Conservation (phyloP, 257 asterid genomes). For the Solanum bukasovii region DNA sequence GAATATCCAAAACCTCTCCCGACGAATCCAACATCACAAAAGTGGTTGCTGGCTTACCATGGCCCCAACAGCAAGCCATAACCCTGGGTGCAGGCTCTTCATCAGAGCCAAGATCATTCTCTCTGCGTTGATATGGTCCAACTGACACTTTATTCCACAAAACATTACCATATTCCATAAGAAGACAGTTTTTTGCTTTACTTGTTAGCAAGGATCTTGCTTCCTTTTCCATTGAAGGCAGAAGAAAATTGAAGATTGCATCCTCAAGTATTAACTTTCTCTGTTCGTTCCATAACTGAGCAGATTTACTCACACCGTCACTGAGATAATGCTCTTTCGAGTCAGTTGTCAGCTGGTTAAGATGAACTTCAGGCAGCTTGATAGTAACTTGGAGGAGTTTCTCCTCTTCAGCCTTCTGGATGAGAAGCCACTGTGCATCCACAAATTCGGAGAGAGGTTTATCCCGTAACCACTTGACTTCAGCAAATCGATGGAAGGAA, state of each 20-base stretch:
- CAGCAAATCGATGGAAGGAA: constrained; percentile 78
- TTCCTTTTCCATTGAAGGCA: constrained; percentile 93
- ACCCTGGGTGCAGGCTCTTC: constrained; percentile 92
- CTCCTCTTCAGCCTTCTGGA: constrained; percentile 96
- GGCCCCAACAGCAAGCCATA: constrained; percentile 99
- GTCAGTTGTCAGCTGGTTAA: constrained; percentile 63
- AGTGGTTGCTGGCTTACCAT: constrained; percentile 94
- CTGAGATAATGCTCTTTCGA: constrained; percentile 82
- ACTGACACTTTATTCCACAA: constrained; percentile 90
- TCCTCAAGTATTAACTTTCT: constrained; percentile 78
- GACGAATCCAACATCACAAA: constrained; percentile 96
- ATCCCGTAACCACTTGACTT: constrained; percentile 88
- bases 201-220: constrained; percentile 64
- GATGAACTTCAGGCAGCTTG: constrained; percentile 62
- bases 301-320: constrained; percentile 96
- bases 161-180: constrained; percentile 64
- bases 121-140: constrained; percentile 79
- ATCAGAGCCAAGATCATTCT: constrained; percentile 59
- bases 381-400: constrained; percentile 80
- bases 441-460: constrained; percentile 80
- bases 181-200: constrained; percentile 77
- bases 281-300: constrained; percentile 97
- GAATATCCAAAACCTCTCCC: constrained; percentile 85
- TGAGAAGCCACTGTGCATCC: constrained; percentile 93
- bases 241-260: constrained; percentile 57